A percentile compares a stretch with the other conserved stretches of the same genome.
Conservation (phyloP, 768 basidiomycete species). For the Flagelloscypha sp. region DNA sequence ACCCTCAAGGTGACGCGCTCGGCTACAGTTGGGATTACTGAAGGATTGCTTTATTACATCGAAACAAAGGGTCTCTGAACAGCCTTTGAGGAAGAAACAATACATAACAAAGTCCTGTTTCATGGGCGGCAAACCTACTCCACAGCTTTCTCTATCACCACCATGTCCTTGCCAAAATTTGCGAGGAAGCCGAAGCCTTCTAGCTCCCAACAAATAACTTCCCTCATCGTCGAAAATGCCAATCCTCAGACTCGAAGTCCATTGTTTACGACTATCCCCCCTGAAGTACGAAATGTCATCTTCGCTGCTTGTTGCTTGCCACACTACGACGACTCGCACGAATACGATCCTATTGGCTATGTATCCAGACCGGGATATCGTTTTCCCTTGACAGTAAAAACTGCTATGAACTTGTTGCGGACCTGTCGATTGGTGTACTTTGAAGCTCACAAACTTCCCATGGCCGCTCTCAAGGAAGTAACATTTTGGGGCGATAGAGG, state of each 20-base stretch:
- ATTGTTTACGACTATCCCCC: constrained; percentile 12
- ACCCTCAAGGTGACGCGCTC: too few species aligned
- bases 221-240: too few species aligned
- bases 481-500: constrained; percentile 16
- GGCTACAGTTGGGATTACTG: too few species aligned
- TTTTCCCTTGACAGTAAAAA: constrained; percentile 9
- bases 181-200: too few species aligned
- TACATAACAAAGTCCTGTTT: too few species aligned
- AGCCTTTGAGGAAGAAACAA: too few species aligned
- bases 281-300: constrained; percentile 17
- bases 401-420: constrained; percentile 13
- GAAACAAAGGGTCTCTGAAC: too few species aligned
- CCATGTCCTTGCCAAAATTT: too few species aligned
- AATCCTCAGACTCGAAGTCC: constrained; percentile 11
- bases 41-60: too few species aligned
- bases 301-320: constrained; percentile 14
- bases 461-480: constrained; percentile 12
- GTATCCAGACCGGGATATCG: constrained; percentile 16
- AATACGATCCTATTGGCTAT: constrained; percentile 10
- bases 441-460: constrained; percentile 16
- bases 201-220: too few species aligned
- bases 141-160: too few species aligned
- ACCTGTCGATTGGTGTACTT: constrained; percentile 17
- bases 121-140: too few species aligned
- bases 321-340: constrained; percentile 12